These are phyloP conservation scores for Aspergillus sp. DNA, from an alignment of 2,329 filamentous ascomycete genomes.

Conservation along the genomic window DNA sequence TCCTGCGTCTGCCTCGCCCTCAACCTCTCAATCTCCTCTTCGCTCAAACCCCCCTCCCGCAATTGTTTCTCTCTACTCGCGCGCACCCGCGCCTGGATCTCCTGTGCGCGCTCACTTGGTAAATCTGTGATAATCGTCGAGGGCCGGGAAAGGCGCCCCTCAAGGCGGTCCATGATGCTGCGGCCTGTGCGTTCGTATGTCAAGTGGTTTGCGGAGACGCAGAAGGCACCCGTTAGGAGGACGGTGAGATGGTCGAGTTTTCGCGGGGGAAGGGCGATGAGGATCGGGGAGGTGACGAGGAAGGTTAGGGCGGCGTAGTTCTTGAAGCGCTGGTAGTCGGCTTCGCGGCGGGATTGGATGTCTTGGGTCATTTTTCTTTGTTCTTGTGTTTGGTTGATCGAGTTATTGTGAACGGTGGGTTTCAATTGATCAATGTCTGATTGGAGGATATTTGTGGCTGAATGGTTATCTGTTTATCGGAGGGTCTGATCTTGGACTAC, in stretches of 20 bases:
- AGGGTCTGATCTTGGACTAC: not conserved
- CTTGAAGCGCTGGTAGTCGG: constrained; percentile 36
- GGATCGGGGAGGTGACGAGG: constrained; percentile 26
- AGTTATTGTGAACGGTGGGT: not conserved
- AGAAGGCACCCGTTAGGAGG: constrained; percentile 33
- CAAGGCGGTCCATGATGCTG: constrained; percentile 29
- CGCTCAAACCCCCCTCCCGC: constrained; percentile 10
- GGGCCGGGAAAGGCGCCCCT: constrained; percentile 17
- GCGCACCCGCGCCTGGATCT: constrained; percentile 26
- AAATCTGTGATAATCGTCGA: constrained; percentile 12
- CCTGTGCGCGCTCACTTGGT: constrained; percentile 27
- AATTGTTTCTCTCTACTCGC: constrained; percentile 23
- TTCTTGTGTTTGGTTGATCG: constrained; percentile 3
- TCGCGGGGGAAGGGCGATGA: constrained; percentile 32
- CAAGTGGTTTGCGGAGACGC: constrained; percentile 33
- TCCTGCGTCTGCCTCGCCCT: constrained; percentile 24
- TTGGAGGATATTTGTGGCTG: not conserved
- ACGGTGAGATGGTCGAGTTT: constrained; percentile 32
- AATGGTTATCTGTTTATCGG: not conserved
- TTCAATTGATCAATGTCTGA: not conserved
- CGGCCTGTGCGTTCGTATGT: constrained; percentile 32
- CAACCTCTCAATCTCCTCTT: constrained; percentile 29
- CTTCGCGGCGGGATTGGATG: constrained; percentile 17
- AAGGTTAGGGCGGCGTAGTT: constrained; percentile 34
- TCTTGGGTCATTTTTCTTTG: constrained; percentile 9